phyloP scores from a whole-genome alignment of 768 basidiomycete genomes.

The Mycena epipterygia region DNA sequence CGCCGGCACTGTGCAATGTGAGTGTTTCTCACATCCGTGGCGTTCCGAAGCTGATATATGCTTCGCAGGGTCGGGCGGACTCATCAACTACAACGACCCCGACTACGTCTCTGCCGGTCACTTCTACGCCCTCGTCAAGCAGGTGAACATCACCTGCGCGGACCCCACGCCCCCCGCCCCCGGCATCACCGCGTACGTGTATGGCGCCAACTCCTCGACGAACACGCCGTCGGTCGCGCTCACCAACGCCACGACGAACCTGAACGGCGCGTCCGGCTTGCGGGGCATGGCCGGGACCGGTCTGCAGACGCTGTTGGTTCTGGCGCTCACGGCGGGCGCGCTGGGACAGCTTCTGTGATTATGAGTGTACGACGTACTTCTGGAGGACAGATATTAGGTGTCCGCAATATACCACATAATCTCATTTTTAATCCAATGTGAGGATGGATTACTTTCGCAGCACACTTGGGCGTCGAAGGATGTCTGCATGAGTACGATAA shows the following conservation, averaged over 20 bases:
- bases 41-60: neutral
- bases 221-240: slow-evolving; percentile 67
- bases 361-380: neutral
- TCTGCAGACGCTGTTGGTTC: slow-evolving; percentile 20
- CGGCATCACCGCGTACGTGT: slow-evolving; percentile 74
- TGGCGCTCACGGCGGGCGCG: slow-evolving; percentile 31
- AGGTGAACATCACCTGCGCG: slow-evolving; percentile 74
- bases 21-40: neutral
- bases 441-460: too few relatives aligned
- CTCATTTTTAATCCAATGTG: too few relatives aligned
- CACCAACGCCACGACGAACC: slow-evolving; percentile 69
- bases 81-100: slow-evolving; percentile 86
- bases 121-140: slow-evolving; percentile 76
- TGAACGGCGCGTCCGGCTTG: slow-evolving; percentile 58
- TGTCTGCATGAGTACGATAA: too few relatives aligned
- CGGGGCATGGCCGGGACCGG: slow-evolving; percentile 22
- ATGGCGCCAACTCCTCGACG: slow-evolving; percentile 66
- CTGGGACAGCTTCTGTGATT: slow-evolving; percentile 32
- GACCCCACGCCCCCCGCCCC: slow-evolving; percentile 59
- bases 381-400: neutral
- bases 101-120: slow-evolving; percentile 83
- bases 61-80: slow-evolving; percentile 49
- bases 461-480: too few relatives aligned
- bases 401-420: neutral
- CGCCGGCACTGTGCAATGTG: slow-evolving; percentile 78